These are phyloP conservation scores for Chloranthus sessilifolius DNA, from an alignment of 164 flowering plant species.

Conservation along the genomic window DNA sequence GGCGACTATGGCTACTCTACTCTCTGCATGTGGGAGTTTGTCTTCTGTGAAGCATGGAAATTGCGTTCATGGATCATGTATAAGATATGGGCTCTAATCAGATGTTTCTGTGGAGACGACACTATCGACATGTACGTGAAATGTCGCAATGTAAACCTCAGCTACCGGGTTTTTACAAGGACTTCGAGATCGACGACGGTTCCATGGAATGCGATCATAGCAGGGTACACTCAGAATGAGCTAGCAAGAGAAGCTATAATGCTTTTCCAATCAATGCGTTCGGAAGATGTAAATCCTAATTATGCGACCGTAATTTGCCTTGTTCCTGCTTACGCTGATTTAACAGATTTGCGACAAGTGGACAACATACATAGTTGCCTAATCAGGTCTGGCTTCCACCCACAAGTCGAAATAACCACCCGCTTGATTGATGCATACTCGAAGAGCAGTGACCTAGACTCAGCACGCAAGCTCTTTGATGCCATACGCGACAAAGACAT, in stretches of 20 bases:
- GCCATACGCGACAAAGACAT: conserved; percentile 42
- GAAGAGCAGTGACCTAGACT: conserved; percentile 57
- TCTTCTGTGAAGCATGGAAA: conserved; percentile 34
- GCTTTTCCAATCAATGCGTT: conserved; percentile 55
- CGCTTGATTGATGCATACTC: conserved; percentile 56
- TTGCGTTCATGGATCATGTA: conserved; percentile 59
- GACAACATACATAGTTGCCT: conserved; percentile 52
- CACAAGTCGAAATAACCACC: conserved; percentile 40
- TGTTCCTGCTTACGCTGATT: conserved; percentile 61
- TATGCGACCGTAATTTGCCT: conserved; percentile 51
- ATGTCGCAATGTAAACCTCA: conserved; percentile 32
- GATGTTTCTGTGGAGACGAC: conserved; percentile 64
- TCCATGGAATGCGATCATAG: conserved; percentile 71
- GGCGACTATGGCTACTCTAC: conserved; percentile 50
- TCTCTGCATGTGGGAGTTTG: conserved; percentile 49
- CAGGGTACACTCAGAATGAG: conserved; percentile 49
- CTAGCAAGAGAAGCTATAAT: conserved; percentile 43
- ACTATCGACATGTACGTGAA: conserved; percentile 71
- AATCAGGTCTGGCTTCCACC: conserved; percentile 41
- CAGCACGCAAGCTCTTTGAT: conserved; percentile 47
- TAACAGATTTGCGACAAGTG: conserved; percentile 57
- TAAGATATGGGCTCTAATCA: conserved; percentile 33
- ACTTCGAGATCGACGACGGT: conserved; percentile 37
- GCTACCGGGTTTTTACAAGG: conserved; percentile 38
- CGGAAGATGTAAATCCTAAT: conserved; percentile 35